phyloP scores from a whole-genome alignment of 2,329 filamentous ascomycete species.

The Alternaria consortialis region DNA sequence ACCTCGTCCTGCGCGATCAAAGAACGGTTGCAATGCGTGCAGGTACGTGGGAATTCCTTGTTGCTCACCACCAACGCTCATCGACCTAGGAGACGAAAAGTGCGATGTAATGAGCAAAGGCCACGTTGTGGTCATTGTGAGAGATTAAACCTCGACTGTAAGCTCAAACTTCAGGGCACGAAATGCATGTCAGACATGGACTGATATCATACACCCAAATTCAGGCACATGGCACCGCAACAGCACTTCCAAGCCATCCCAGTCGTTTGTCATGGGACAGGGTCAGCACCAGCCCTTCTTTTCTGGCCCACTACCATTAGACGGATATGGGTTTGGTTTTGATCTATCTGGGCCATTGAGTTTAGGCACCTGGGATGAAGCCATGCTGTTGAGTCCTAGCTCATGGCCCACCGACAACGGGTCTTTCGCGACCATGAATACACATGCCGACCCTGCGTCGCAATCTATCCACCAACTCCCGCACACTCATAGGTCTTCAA shows the following conservation, averaged over 20 bases:
- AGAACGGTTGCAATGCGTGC: slow-evolving; percentile 46
- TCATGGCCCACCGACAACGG: slow-evolving; percentile 40
- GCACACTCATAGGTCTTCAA: slow-evolving; percentile 24
- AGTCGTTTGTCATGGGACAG: slow-evolving; percentile 26
- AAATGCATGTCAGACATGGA: not conserved
- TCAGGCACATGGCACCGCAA: slow-evolving; percentile 55
- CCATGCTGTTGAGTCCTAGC: slow-evolving; percentile 43
- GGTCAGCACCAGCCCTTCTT: slow-evolving; percentile 22
- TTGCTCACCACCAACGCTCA: slow-evolving; percentile 14
- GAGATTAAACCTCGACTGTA: slow-evolving; percentile 62
- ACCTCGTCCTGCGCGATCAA: slow-evolving; percentile 41
- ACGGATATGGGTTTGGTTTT: slow-evolving; percentile 33
- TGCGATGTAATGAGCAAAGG: slow-evolving; percentile 64
- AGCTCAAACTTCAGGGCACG: not conserved
- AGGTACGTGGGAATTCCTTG: slow-evolving; percentile 21
- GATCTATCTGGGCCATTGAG: slow-evolving; percentile 41
- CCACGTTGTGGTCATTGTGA: slow-evolving; percentile 64
- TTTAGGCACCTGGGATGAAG: slow-evolving; percentile 43
- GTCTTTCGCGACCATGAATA: slow-evolving; percentile 12
- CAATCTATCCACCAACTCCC: slow-evolving; percentile 34
- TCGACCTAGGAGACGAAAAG: slow-evolving; percentile 59
- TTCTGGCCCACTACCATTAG: slow-evolving; percentile 23
- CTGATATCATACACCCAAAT: not conserved
- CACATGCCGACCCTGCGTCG: slow-evolving; percentile 27
- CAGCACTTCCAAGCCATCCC: slow-evolving; percentile 28